Conservation (phyloP, 768 basidiomycete species). For the Mycena galopus region DNA sequence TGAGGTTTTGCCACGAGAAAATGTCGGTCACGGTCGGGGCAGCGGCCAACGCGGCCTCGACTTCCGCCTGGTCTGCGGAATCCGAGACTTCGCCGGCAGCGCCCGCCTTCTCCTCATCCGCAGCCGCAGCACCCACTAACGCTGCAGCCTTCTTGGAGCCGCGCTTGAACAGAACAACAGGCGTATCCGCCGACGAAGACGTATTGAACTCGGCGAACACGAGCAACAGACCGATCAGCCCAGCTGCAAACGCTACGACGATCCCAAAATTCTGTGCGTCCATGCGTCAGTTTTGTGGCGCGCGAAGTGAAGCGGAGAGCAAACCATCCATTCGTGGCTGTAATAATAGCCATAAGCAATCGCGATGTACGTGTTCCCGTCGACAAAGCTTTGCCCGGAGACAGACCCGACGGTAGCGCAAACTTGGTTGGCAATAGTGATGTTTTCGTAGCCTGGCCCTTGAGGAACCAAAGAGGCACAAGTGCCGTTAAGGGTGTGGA, state of each 20-base stretch:
- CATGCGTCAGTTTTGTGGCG: not conserved
- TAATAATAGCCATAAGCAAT: conserved; percentile 64
- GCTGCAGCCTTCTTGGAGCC: conserved; percentile 51
- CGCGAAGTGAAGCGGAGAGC: conserved; percentile 34
- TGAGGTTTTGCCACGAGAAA: conserved; percentile 85
- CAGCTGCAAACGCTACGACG: conserved; percentile 70
- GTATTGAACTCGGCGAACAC: conserved; percentile 70
- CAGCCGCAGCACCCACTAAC: conserved; percentile 10
- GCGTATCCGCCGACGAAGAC: conserved; percentile 50
- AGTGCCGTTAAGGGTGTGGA: conserved; percentile 73
- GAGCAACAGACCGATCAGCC: conserved; percentile 67
- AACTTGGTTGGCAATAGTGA: conserved; percentile 75
- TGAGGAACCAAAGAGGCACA: conserved; percentile 72
- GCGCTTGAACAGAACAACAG: conserved; percentile 76
- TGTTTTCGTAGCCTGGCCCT: conserved; percentile 71
- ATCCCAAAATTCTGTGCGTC: conserved; percentile 75
- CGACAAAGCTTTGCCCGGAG: conserved; percentile 70
- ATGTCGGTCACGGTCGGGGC: conserved; percentile 63
- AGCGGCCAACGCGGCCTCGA: conserved; percentile 45
- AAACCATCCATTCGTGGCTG: conserved; percentile 58
- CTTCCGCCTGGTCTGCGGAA: conserved; percentile 14
- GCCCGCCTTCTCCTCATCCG: conserved; percentile 41
- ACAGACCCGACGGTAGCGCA: conserved; percentile 79
- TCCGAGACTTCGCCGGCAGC: not conserved
- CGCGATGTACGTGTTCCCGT: conserved; percentile 66